These are phyloP conservation scores for Phytophthora cryptogea DNA, from an alignment of 352 stramenopile species.

Conservation along the genomic window DNA sequence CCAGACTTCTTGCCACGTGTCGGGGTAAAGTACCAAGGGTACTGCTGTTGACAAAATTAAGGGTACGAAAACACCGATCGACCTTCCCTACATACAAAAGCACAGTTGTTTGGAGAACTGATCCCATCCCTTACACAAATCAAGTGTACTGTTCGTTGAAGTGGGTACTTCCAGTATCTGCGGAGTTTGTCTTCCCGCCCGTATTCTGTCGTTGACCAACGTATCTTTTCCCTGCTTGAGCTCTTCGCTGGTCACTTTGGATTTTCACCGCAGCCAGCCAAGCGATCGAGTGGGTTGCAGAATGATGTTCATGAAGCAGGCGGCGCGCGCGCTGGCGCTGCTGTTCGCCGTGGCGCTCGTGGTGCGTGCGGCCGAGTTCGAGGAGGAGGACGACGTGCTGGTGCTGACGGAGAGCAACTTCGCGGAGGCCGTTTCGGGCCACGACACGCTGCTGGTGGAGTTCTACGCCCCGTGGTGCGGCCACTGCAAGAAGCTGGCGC, in stretches of 20 bases:
- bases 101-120: too few species aligned
- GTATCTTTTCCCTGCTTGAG: not conserved
- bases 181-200: too few species aligned
- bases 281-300: slow-evolving; percentile 7
- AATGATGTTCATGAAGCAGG: slow-evolving; percentile 72
- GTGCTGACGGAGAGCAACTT: slow-evolving; percentile 93
- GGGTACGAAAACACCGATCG: too few species aligned
- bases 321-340: slow-evolving; percentile 47
- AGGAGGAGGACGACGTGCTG: slow-evolving; percentile 92
- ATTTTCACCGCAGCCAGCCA: slow-evolving; percentile 41
- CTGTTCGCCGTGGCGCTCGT: slow-evolving; percentile 55
- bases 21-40: not conserved
- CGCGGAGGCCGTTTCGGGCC: slow-evolving; percentile 78
- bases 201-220: too few species aligned
- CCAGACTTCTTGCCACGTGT: slow-evolving; percentile 26
- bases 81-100: too few species aligned
- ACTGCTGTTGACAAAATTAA: too few species aligned
- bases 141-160: too few species aligned
- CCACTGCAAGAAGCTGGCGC: slow-evolving; percentile 93
- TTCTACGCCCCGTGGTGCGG: slow-evolving; percentile 96
- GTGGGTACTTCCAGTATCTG: too few species aligned
- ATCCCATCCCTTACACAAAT: too few species aligned
- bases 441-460: slow-evolving; percentile 91
- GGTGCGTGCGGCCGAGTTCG: slow-evolving; percentile 52
- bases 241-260: slow-evolving; percentile 37